Base-by-base conservation (phyloP, 164 flowering plant genomes). In the Vitis rupestris region DNA sequence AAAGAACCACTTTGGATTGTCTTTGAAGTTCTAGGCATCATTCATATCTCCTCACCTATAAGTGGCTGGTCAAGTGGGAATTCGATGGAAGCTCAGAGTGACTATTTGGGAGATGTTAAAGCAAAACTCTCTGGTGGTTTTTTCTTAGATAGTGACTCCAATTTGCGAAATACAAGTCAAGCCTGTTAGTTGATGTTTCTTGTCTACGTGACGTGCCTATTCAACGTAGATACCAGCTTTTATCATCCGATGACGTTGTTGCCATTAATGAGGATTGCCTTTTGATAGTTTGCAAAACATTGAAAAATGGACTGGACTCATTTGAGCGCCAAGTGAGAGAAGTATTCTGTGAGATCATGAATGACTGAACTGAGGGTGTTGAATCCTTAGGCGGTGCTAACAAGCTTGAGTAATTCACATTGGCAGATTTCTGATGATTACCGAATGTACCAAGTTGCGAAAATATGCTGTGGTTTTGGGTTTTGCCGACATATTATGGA, bases 1-100 rank as follows among this genome's bases (percentile, higher is more conserved):
- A 85, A 86, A 72, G 94, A 85, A 56, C 92, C 97, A 5, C 80
- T 87, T 1, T 92, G 97, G 97, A 86, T 92, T 65, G 84, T 90
- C 27, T 92, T 92, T 75, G 89, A 87, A 61, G 83, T 92, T 44
- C 89, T 94, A 11, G 97, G 97, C 60, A 83, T 80, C 49, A 90
- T 92, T 71, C 66, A 83, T 3, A 90, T 92, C 3, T 69, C 79
- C 0, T 90, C 97, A 17, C 17, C 17, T 17, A 17, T 17, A 17
- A 17, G 17, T 17, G 17, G 17, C 17, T 1, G 17, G 17, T 17
- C 17, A 17, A 17, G 17, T 17, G 17, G 17, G 17, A 17, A 17
- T 17, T 17, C 17, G 17, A 17, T 17, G 17, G 17, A 17, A 17
- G 17, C 17, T 17, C 17, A 17, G 17, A 17, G 17, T 17, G 17